Evolutionary conservation across 345 rosid genomes (phyloP), one percentile per base, ranked within the genome.

Genomic region (Litchi chinensis): DNA sequence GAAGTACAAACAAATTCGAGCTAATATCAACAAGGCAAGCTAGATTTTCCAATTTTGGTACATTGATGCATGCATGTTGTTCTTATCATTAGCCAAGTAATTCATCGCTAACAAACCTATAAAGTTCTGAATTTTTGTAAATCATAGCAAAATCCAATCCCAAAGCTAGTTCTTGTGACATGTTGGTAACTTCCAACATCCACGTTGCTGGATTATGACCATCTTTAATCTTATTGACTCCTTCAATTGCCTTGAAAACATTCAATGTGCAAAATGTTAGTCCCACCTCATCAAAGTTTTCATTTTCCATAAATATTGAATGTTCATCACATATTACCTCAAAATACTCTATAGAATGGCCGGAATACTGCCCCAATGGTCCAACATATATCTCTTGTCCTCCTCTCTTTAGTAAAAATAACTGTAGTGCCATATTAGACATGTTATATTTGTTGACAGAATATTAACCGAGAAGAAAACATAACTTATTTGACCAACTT

Each of bases 141-240:
- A 82, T 70, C 10, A 81, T 73, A 6, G 91, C 87, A 82, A 88
- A 88, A 43, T 88, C 88, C 19, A 88, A 65, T 0, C 77, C 86
- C 64, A 84, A 54, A 66, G 76, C 65, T 56, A 76, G 32, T 46
- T 86, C 91, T 19, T 78, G 89, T 28, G 84, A 80, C 19, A 76
- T 65, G 67, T 82, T 74, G 39, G 78, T 81, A 59, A 88, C 83
- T 56, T 88, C 91, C 82, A 88, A 73, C 91, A 88, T 88, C 91
- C 89, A 86, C 16, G 88, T 88, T 22, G 89, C 89, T 28, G 89
- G 91, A 70, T 88, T 88, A 64, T 86, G 78, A 28, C 88, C 89
- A 21, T 86, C 88, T 16, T 50, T 76, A 71, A 85, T 85, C 79
- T 82, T 83, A 19, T 73, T 75, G 9, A 86, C 86, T 15, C 88